phyloP scores from a whole-genome alignment of 2,329 filamentous ascomycete species.

The Claviceps capensis region DNA sequence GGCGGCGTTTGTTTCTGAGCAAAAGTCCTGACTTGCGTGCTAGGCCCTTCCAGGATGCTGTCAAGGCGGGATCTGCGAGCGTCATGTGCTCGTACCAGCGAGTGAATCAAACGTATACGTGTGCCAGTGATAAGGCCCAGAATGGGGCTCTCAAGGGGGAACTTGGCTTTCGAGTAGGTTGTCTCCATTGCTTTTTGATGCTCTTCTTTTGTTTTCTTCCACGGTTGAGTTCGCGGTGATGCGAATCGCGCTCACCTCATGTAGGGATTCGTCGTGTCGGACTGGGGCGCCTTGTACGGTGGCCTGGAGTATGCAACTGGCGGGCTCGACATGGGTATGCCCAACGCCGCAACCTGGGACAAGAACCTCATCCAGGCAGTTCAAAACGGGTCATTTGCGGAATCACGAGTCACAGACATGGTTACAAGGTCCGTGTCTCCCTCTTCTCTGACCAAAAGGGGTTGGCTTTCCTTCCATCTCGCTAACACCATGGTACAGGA shows the following conservation, averaged over 20 bases:
- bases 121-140: conserved; percentile 51
- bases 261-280: conserved; percentile 48
- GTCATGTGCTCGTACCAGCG: conserved; percentile 55
- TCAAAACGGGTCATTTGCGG: conserved; percentile 42
- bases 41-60: conserved; percentile 55
- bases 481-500: conserved; percentile 9
- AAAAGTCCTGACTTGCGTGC: too few species aligned
- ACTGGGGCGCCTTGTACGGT: conserved; percentile 54
- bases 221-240: neutral
- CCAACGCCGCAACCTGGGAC: conserved; percentile 27
- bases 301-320: conserved; percentile 47
- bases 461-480: neutral
- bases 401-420: conserved; percentile 47
- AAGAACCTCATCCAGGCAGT: conserved; percentile 46
- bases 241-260: conserved; percentile 9
- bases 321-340: conserved; percentile 63
- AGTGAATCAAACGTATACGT: conserved; percentile 56
- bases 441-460: too few species aligned
- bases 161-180: conserved; percentile 33
- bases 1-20: too few species aligned
- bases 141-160: conserved; percentile 54
- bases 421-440: conserved; percentile 24
- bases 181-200: neutral
- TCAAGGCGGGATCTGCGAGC: conserved; percentile 42
- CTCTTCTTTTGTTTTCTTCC: too few species aligned